Base-by-base conservation (phyloP, 1,284 basidiomycete species). In the Marasmius fiardii region DNA sequence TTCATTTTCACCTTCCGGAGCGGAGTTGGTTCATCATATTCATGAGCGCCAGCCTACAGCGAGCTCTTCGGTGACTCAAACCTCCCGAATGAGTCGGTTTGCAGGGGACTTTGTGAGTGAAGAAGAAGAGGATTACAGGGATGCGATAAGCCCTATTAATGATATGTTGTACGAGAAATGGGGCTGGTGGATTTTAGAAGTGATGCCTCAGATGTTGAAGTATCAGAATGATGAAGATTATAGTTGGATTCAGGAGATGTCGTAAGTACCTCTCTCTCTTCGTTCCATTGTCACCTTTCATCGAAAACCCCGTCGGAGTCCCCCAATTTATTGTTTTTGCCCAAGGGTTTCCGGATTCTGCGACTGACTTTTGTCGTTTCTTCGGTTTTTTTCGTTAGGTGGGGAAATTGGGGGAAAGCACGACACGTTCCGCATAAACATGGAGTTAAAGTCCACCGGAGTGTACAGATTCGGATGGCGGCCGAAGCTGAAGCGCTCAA, bases 131-230 rank as follows among this genome's bases (percentile, higher is more conserved):
- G 81, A 85, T 33, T 64, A 78, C 12, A 65, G 66, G 31, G 84
- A 86, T 60, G 76, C 80, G 14, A 60, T 81, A 26, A 74, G 74
- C 33, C 75, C 75, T 0, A 67, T 80, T 7, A 81, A 81, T 60
- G 84, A 86, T 60, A 74, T 82, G 64, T 71, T 86, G 24, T 58
- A 64, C 24, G 47, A 75, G 18, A 59, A 66, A 39, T 71, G 66
- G 57, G 53, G 43, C n/a, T 86, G 84, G 83, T 85, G 83, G 83
- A 55, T 80, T 28, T 66, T 86, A 35, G 83, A 86, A 60, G 23
- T 77, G 14, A 20, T 79, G 8, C 78, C 79, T 0, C 65, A 77
- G 53, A 66, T 64, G 41, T 65, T 74, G 44, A 67, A 71, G 6
- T 71, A 67, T 57, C 79, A 80, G 65, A 23, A 50, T 58, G 62